Base-by-base conservation (phyloP, 1,284 basidiomycete genomes). In the Cutaneotrichosporon sp. region DNA sequence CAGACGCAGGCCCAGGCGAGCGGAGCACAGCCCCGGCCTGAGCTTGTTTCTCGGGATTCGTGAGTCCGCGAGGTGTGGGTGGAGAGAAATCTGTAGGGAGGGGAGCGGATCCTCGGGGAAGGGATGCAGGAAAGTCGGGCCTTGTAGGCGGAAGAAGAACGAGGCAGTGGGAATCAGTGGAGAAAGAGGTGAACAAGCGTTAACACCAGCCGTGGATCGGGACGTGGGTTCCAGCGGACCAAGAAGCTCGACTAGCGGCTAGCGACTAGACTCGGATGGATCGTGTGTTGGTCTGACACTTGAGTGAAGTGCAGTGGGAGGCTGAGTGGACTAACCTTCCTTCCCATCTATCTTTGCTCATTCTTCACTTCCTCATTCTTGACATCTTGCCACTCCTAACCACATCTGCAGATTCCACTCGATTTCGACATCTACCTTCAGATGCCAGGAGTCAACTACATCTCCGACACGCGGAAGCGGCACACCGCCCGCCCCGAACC, bases 241-340 rank as follows among this genome's bases (percentile, higher is more conserved):
- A 66, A 66, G 65, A 66, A 66, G 59, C 65, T 66, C 46, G 65
- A 66, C 58, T 62, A 56, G 13, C 5, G 26, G 11, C 53, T 18
- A 56, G 13, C 5, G 26, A 8, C 53, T 18, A 22, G 32, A 22
- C 34, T 36, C 36, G 32, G 21, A 42, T 52, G 38, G 30, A 36
- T 47, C 31, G 26, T 46, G 34, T 11, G 26, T n/a, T 11, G 31
- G 32, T 16, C 32, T 22, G 22, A 26, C 26, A 1, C 2, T 26
- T 26, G 21, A 11, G 31, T 56, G 21, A 10, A 9, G 31, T 46
- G 59, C 4, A 46, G 50, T 5, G 26, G 26, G 31, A 4, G 26
- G 18, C 8, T 32, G 42, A 10, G 5, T 26, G 22, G 8, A 26
- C 34, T 60, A 13, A 30, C 26, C 49, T 52, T 50, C 30, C 46